phyloP scores from a whole-genome alignment of 208 protist genomes.

The Phytomonas sp. region DNA sequence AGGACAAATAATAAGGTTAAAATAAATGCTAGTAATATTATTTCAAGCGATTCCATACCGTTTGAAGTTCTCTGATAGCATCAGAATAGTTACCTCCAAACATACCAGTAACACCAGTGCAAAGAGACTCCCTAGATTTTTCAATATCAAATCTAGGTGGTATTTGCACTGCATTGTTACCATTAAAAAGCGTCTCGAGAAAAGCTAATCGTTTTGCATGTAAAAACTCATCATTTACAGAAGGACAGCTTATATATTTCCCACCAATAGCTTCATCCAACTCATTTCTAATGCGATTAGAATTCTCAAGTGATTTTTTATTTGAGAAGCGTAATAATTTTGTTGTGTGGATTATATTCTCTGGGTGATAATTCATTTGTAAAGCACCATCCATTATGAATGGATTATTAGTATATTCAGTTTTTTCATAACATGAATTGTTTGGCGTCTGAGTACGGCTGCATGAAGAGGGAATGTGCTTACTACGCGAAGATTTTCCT shows the following conservation, averaged over 20 bases:
- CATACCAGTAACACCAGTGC: background rate
- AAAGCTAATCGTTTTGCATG: background rate
- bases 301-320: constrained; percentile 1
- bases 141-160: background rate
- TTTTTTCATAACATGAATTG: background rate
- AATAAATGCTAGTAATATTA: background rate
- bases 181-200: background rate
- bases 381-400: background rate
- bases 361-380: background rate
- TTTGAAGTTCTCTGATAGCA: background rate
- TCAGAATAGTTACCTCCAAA: background rate
- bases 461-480: background rate
- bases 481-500: background rate
- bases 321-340: constrained; percentile 12
- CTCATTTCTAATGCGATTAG: background rate
- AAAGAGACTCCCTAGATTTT: background rate
- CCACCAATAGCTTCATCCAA: background rate
- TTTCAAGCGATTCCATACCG: background rate
- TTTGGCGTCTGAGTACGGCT: background rate
- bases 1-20: background rate
- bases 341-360: background rate
- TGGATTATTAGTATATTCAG: background rate
- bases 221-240: background rate
- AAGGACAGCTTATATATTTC: background rate
- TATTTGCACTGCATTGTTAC: background rate